Conservation (phyloP, 106 monocot species). For the Platanthera guangdongensis region DNA sequence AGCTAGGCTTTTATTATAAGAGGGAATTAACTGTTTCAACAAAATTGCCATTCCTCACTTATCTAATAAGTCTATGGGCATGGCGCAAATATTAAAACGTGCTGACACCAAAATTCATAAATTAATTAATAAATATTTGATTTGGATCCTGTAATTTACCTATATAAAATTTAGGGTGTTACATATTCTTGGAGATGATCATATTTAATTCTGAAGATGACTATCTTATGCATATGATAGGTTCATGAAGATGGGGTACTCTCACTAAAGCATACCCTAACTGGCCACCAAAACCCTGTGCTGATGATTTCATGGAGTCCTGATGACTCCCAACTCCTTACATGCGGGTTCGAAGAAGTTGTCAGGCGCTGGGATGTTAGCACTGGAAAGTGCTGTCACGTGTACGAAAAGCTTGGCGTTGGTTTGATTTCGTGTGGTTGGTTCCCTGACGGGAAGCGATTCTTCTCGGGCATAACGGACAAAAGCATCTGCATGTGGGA, state of each 20-base stretch:
- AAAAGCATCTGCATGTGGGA: constrained; percentile 59
- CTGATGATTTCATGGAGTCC: constrained; percentile 85
- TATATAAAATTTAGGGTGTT: too few relatives aligned
- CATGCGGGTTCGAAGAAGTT: constrained; percentile 78
- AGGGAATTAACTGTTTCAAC: too few relatives aligned
- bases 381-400: constrained; percentile 52
- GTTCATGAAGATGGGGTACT: constrained; percentile 62
- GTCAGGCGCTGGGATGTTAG: constrained; percentile 60
- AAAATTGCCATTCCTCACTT: too few relatives aligned
- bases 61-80: too few relatives aligned
- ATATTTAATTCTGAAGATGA: background rate
- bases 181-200: background rate
- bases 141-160: too few relatives aligned
- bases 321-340: constrained; percentile 65
- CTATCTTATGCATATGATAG: constrained; percentile 17
- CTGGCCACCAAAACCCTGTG: constrained; percentile 64
- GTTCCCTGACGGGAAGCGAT: constrained; percentile 58
- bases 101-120: too few relatives aligned
- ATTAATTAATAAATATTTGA: too few relatives aligned
- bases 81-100: too few relatives aligned
- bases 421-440: constrained; percentile 74
- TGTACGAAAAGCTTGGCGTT: constrained; percentile 48
- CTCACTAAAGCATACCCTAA: constrained; percentile 57
- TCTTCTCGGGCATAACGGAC: constrained; percentile 54
- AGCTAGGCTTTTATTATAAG: too few relatives aligned